Evolutionary conservation across 2,329 filamentous ascomycete genomes (phyloP).

Genomic region (Claviceps digitariae): DNA sequence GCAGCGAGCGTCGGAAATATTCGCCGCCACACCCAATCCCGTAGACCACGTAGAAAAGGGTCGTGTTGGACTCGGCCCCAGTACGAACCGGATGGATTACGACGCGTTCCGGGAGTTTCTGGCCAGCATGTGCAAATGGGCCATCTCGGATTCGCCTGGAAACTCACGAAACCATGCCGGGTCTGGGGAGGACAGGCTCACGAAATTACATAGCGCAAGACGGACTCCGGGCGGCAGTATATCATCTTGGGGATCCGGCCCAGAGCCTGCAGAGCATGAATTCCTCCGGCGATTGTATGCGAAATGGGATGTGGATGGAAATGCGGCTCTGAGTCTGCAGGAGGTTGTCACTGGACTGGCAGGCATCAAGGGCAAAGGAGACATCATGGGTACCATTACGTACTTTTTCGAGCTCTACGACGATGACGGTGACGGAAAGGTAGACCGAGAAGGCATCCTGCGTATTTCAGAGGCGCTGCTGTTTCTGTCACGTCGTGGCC

Average conservation of each 20-base stretch:
- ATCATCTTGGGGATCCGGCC: constrained; percentile 42
- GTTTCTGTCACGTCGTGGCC: constrained; percentile 78
- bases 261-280: constrained; percentile 77
- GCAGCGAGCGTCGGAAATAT: constrained; percentile 23
- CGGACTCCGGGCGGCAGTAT: constrained; percentile 25
- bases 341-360: constrained; percentile 87
- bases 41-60: constrained; percentile 67
- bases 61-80: constrained; percentile 75
- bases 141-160: constrained; percentile 70
- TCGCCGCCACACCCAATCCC: constrained; percentile 27
- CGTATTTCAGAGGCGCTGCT: constrained; percentile 87
- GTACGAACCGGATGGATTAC: constrained; percentile 91
- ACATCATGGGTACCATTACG: constrained; percentile 95
- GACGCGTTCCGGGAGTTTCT: constrained; percentile 91
- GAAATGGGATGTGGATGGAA: constrained; percentile 73
- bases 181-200: constrained; percentile 39
- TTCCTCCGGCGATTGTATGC: constrained; percentile 81
- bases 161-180: constrained; percentile 35
- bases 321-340: constrained; percentile 69
- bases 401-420: constrained; percentile 98
- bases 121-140: constrained; percentile 82
- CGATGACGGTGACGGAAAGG: constrained; percentile 77
- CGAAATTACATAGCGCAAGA: constrained; percentile 46
- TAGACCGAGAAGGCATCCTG: constrained; percentile 89
- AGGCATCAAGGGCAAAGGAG: constrained; percentile 78